Percentiles rank a stretch among this genome's conserved stretches.
Conservation (phyloP, 2,329 filamentous ascomycete genomes). For the Camptophora hylomeconis region DNA sequence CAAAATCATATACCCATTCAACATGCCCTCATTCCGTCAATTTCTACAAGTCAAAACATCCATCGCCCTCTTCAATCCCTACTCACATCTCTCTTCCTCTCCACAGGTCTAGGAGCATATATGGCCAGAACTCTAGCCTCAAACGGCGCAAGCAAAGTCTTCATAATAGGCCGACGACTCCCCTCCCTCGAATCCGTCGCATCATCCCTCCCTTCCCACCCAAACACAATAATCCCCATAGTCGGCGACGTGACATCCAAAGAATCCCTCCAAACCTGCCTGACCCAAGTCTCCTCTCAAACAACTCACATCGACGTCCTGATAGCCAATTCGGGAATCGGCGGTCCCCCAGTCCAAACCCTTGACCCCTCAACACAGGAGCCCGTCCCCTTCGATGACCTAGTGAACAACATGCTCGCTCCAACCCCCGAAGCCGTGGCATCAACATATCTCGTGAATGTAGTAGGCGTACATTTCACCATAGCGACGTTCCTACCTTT, state of each 20-base stretch:
- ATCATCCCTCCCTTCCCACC: constrained; percentile 14
- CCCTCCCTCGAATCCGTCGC: constrained; percentile 31
- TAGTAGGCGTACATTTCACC: constrained; percentile 25
- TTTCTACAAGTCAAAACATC: no score
- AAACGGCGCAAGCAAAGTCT: constrained; percentile 39
- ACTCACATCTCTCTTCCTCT: no score
- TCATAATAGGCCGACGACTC: constrained; percentile 37
- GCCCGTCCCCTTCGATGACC: constrained; percentile 2
- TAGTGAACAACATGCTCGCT: constrained; percentile 4
- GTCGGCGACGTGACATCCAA: constrained; percentile 30
- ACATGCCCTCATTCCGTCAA: no score
- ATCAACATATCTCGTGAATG: constrained; percentile 23
- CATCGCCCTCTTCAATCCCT: no score
- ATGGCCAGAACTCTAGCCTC: constrained; percentile 30
- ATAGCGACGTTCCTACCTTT: constrained; percentile 27
- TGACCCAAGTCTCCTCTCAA: constrained; percentile 21
- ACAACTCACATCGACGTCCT: constrained; percentile 24
- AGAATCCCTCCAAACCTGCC: constrained; percentile 19
- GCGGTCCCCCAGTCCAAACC: constrained; percentile 22
- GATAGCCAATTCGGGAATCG: constrained; percentile 24
- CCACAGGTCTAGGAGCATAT: constrained; percentile 28
- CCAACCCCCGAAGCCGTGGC: constrained; percentile 19
- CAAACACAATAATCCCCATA: constrained; percentile 28
- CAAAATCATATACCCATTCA: no score
- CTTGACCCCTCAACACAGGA: neutral